phyloP scores from a whole-genome alignment of 306 rosid genomes.

The Mimosa bimucronata region DNA sequence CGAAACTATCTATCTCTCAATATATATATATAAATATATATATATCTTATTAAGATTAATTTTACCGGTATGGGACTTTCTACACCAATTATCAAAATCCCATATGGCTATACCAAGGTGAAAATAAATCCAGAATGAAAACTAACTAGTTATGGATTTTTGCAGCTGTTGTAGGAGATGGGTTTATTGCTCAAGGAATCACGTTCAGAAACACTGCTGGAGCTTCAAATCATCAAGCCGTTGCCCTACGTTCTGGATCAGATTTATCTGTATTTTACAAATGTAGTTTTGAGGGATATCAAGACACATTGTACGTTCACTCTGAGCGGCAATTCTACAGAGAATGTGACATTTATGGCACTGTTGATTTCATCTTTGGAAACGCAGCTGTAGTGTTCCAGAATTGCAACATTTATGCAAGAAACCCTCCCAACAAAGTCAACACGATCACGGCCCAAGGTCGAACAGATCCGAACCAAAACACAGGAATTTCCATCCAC shows the following conservation, averaged over 20 bases:
- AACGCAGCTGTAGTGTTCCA: slow-evolving; percentile 58
- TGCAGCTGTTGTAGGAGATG: slow-evolving; percentile 60
- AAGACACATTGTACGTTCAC: slow-evolving; percentile 68
- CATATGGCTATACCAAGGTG: no score
- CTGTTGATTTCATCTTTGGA: slow-evolving; percentile 43
- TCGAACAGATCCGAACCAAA: slow-evolving; percentile 62
- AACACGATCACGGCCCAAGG: slow-evolving; percentile 73
- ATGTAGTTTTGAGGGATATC: slow-evolving; percentile 76
- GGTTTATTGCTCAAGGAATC: slow-evolving; percentile 58
- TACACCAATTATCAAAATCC: background rate
- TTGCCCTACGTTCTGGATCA: slow-evolving; percentile 66
- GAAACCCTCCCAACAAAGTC: slow-evolving; percentile 56
- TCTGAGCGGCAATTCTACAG: slow-evolving; percentile 68
- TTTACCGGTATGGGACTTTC: background rate
- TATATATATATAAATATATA: no score
- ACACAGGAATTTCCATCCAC: slow-evolving; percentile 70
- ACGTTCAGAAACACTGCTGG: slow-evolving; percentile 70
- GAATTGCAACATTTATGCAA: slow-evolving; percentile 56
- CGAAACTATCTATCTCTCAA: no score
- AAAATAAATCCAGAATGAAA: no score
- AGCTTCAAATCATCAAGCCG: slow-evolving; percentile 58
- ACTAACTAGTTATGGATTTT: background rate
- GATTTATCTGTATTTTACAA: slow-evolving; percentile 63
- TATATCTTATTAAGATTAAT: no score
- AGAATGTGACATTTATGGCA: slow-evolving; percentile 41